Base-by-base conservation (phyloP, 2,329 filamentous ascomycete genomes). In the Fusarium sp. region DNA sequence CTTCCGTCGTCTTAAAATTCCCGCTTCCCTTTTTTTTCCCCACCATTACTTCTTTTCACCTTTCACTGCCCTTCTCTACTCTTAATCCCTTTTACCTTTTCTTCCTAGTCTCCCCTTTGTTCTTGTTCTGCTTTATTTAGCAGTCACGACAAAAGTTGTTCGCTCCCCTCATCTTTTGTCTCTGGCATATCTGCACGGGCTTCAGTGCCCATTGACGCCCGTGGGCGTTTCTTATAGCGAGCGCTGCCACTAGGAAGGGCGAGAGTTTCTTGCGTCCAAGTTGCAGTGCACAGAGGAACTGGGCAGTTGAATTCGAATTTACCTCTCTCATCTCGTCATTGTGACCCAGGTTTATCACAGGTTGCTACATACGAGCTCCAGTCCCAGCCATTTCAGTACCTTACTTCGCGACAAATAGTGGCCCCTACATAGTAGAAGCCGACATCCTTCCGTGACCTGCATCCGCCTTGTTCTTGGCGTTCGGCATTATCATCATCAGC, bases 1-100 rank as follows among this genome's bases (percentile, higher is more conserved):
- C 63, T 58, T 72, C 73, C 33, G 54, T 66, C 59, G 61, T 67
- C 71, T 73, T 74, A 76, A 50, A 76, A 75, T 76, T 76, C 69
- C 73, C 75, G 74, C 75, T 73, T 66, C 68, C 54, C 58, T 67
- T 64, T 73, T 72, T 64, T 67, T 64, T 73, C 70, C 45, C 52
- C 53, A 73, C 62, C 54, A 33, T 41, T 67, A 35, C 48, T 45
- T 76, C 59, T 52, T 70, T 64, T 68, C 64, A 64, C 53, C 41
- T 58, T 55, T 57, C 63, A 64, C 58, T 54, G 32, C 20, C 35
- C 57, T 44, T 52, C 44, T 20, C 53, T 48, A 41, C 42, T 49
- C 49, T 26, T 55, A 40, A 12, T 60, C 33, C 35, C 27, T 30
- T 30, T 30, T 10, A 30, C 27, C 27, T 30, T 30, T 30, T 6